phyloP scores from a whole-genome alignment of 257 asterid genomes.

The Solanum etuberosum region DNA sequence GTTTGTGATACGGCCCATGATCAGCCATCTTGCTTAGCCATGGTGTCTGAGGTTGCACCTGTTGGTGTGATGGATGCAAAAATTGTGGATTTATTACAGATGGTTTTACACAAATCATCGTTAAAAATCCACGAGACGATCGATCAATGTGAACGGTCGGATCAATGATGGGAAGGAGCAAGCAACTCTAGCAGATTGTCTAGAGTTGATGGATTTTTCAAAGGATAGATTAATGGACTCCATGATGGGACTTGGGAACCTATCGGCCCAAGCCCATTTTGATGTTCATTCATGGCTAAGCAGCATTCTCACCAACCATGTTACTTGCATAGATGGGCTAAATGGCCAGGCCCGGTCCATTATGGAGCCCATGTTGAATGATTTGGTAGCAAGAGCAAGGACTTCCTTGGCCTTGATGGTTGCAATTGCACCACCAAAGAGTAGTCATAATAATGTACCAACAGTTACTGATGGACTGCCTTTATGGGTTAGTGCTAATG shows the following conservation, averaged over 20 bases:
- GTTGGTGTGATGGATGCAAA: background rate
- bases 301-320: conserved; percentile 17
- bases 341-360: background rate
- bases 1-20: conserved; percentile 8
- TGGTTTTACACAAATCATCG: background rate
- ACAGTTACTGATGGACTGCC: conserved; percentile 1
- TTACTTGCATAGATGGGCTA: conserved; percentile 16
- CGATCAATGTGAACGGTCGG: background rate
- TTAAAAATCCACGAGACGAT: background rate
- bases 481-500: conserved; percentile 7
- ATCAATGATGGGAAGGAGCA: background rate
- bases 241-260: conserved; percentile 6
- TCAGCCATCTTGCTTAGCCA: background rate
- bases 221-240: conserved; percentile 15
- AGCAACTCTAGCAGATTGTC: conserved; percentile 14
- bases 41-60: conserved; percentile 4
- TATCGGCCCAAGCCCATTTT: background rate
- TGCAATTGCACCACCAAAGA: background rate
- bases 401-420: conserved; percentile 16
- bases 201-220: conserved; percentile 20
- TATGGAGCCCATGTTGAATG: conserved; percentile 9
- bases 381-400: conserved; percentile 5
- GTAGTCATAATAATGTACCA: background rate
- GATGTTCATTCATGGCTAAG: conserved; percentile 20
- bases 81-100: background rate